A percentile compares a stretch with the other conserved stretches of the same genome.
phyloP scores from a whole-genome alignment of 768 basidiomycete species.

The Auriscalpium orientale region DNA sequence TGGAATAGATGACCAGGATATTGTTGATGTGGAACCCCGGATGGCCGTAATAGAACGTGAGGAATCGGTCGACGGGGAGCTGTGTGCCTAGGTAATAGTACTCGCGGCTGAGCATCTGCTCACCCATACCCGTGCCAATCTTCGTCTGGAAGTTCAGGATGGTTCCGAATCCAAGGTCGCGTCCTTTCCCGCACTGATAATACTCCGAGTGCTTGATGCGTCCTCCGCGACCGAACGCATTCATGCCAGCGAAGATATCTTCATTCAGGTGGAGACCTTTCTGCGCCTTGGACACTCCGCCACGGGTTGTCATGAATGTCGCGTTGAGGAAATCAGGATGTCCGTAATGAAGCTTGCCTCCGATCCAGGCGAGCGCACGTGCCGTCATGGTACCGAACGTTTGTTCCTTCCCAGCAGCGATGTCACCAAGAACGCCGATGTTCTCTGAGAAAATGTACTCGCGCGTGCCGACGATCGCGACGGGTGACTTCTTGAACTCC shows the following conservation, averaged over 20 bases:
- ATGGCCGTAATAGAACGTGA: slow-evolving; percentile 99
- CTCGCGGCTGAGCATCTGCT: slow-evolving; percentile 99
- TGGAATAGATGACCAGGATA: slow-evolving; percentile 96
- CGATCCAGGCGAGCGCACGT: slow-evolving; percentile 91
- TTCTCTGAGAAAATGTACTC: slow-evolving; percentile 99
- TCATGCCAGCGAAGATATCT: slow-evolving; percentile 99
- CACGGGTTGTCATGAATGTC: slow-evolving; percentile 96
- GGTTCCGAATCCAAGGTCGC: slow-evolving; percentile 98
- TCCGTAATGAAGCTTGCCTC: slow-evolving; percentile 97
- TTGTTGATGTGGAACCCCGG: slow-evolving; percentile 99
- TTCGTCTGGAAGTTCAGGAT: slow-evolving; percentile 99
- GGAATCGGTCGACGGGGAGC: slow-evolving; percentile 94
- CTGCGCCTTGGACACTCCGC: slow-evolving; percentile 98
- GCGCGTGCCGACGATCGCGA: slow-evolving; percentile 96
- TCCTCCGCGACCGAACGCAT: slow-evolving; percentile 94
- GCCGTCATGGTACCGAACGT: slow-evolving; percentile 99
- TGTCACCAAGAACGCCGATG: slow-evolving; percentile 97
- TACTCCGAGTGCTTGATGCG: slow-evolving; percentile 99
- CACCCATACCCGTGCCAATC: slow-evolving; percentile 99
- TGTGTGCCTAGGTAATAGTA: slow-evolving; percentile 99
- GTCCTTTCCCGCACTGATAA: slow-evolving; percentile 98
- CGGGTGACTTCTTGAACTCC: slow-evolving; percentile 83
- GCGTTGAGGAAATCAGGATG: slow-evolving; percentile 99
- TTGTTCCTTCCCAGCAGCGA: slow-evolving; percentile 99
- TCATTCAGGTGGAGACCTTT: slow-evolving; percentile 98